phyloP scores from a whole-genome alignment of 2,329 filamentous ascomycete genomes.

The Aplosporella prunicola region DNA sequence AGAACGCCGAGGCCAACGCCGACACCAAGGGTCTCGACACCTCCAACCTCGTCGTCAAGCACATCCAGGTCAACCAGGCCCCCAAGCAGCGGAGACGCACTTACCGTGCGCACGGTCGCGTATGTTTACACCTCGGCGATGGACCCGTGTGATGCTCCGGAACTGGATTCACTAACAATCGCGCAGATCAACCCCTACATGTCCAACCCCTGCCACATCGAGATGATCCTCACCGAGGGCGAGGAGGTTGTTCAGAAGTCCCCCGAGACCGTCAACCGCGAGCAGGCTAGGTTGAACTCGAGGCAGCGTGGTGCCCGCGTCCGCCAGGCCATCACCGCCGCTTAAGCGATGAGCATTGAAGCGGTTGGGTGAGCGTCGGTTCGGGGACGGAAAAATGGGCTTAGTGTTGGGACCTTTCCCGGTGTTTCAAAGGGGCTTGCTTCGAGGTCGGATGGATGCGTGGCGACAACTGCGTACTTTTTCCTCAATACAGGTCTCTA shows the following conservation, averaged over 20 bases:
- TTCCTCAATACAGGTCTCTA: slow-evolving; percentile 9
- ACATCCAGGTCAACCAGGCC: slow-evolving; percentile 99
- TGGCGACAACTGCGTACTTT: slow-evolving; percentile 10
- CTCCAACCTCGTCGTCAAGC: slow-evolving; percentile 95
- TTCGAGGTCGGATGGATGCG: slow-evolving; percentile 11
- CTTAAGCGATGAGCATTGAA: slow-evolving; percentile 26
- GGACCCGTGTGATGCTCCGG: no score
- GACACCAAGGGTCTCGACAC: slow-evolving; percentile 55
- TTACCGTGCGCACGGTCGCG: slow-evolving; percentile 99
- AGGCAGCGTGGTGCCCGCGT: slow-evolving; percentile 75
- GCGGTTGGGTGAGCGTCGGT: slow-evolving; percentile 1
- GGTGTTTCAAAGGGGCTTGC: slow-evolving; percentile 11
- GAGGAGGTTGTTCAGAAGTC: slow-evolving; percentile 94
- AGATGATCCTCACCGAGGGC: slow-evolving; percentile 97
- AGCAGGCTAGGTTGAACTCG: slow-evolving; percentile 64
- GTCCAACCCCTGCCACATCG: slow-evolving; percentile 99
- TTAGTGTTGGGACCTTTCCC: slow-evolving; percentile 8
- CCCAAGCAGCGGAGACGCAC: slow-evolving; percentile 98
- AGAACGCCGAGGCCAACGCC: slow-evolving; percentile 38
- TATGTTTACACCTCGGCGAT: slow-evolving; percentile 55
- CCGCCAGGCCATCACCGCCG: slow-evolving; percentile 52
- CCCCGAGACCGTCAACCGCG: slow-evolving; percentile 55
- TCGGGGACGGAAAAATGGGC: slow-evolving; percentile 8
- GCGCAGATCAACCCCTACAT: slow-evolving; percentile 98
- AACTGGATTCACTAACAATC: slow-evolving; percentile 6